These are phyloP conservation scores for Plicaturopsis crispa DNA, from an alignment of 768 basidiomycete genomes.

Conservation along the genomic window DNA sequence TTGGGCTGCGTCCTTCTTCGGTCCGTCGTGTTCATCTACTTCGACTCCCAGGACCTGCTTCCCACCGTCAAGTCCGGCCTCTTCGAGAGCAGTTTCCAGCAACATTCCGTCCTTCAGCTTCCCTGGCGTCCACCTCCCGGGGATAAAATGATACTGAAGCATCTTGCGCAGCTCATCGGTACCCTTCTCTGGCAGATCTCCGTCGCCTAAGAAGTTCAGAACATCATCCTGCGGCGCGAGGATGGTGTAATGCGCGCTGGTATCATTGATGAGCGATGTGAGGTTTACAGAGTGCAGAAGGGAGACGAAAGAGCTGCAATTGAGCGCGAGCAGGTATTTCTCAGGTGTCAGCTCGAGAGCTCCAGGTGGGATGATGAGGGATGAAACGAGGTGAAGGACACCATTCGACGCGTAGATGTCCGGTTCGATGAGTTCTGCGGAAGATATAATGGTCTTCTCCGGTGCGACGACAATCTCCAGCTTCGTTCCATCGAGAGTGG, in stretches of 20 bases:
- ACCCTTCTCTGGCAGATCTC: conserved; percentile 55
- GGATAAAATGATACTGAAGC: conserved; percentile 87
- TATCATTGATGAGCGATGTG: conserved; percentile 60
- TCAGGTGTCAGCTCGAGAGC: conserved; percentile 83
- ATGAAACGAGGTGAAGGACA: conserved; percentile 84
- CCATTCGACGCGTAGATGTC: conserved; percentile 95
- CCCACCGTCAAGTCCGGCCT: conserved; percentile 60
- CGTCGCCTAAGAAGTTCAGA: conserved; percentile 43
- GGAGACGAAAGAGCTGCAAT: conserved; percentile 87
- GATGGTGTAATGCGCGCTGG: conserved; percentile 70
- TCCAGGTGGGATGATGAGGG: conserved; percentile 70
- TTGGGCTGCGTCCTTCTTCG: conserved; percentile 37
- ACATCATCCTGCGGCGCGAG: conserved; percentile 90
- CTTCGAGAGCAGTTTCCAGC: conserved; percentile 71
- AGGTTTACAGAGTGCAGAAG: conserved; percentile 82
- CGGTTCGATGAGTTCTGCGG: conserved; percentile 55
- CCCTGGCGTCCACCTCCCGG: conserved; percentile 64
- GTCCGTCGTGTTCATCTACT: conserved; percentile 32
- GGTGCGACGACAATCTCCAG: conserved; percentile 52
- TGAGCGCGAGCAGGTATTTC: conserved; percentile 88
- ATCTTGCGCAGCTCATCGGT: conserved; percentile 63
- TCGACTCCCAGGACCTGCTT: conserved; percentile 65
- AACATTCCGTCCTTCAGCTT: conserved; percentile 71
- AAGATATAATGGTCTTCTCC: conserved; percentile 48
- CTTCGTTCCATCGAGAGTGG: conserved; percentile 56